Evolutionary conservation across 768 basidiomycete genomes (phyloP), one percentile per base, ranked within the genome.

Genomic region (Lentinula sp.): DNA sequence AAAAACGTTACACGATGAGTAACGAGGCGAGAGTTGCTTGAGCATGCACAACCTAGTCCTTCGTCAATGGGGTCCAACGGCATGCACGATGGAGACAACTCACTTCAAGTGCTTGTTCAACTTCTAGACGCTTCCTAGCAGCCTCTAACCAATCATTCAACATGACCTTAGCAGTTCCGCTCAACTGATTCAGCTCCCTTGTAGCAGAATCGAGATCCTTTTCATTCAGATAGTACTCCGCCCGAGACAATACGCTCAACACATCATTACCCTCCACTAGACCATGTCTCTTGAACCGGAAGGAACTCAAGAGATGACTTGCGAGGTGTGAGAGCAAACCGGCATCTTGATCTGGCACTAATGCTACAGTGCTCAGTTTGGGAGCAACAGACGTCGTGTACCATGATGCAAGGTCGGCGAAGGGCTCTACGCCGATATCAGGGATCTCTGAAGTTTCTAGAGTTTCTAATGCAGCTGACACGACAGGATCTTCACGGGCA

Each of bases 151-250:
- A 99, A 74, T 98, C 96, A 39, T 79, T 75, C 57, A 91, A 67
- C 48, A 96, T 70, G 57, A 81, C 70, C 73, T 87, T 90, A 15
- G 90, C 90, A 61, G 90, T 85, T 1, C 95, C 96, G 37, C 80
- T 84, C 59, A 99, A 76, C 73, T 93, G 90, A 72, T 98, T 99
- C 33, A 98, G 78, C 74, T 98, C 95, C 59, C 96, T 80, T 39
- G 95, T 79, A 18, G 96, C 96, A 65, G 78, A 81, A 66, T 95
- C 96, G 61, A 99, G 74, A 69, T 98, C 93, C 79, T 97, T 95
- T 77, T 95, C 92, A 62, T 88, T 88, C 69, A 98, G 73, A 72
- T 91, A 84, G 71, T 90, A 86, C 75, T 97, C 93, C 5, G 95
- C 95, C 52, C 97, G 78, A 4, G 95, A 86, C 39, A 99, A 71